Evolutionary conservation across 1,284 basidiomycete genomes (phyloP).

Genomic region (Ganoderma boninense): DNA sequence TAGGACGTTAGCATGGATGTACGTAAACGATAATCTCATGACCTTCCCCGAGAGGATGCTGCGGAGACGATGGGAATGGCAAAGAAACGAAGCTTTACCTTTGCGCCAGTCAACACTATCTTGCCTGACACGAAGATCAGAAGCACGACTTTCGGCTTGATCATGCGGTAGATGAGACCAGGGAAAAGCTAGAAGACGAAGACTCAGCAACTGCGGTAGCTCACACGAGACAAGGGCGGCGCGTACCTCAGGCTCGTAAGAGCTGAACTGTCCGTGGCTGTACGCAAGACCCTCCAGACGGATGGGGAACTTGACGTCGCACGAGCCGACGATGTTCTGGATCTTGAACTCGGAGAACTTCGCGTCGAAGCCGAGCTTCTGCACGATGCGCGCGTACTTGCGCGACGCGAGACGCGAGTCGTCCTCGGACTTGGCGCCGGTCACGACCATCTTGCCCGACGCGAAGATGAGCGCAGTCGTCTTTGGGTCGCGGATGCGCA

Average conservation of each 20-base stretch:
- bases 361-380: constrained; percentile 99
- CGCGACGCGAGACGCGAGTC: constrained; percentile 96
- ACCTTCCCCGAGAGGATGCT: constrained; percentile 10
- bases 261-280: constrained; percentile 98
- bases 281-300: constrained; percentile 98
- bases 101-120: constrained; percentile 98
- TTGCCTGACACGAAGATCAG: constrained; percentile 99
- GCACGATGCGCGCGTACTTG: constrained; percentile 99
- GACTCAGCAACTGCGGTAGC: constrained; percentile 16
- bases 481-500: constrained; percentile 99
- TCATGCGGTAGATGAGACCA: constrained; percentile 99
- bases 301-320: constrained; percentile 99
- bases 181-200: constrained; percentile 85
- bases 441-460: constrained; percentile 99
- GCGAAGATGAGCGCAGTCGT: constrained; percentile 99
- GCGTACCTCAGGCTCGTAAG: constrained; percentile 95
- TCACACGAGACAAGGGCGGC: constrained; percentile 37
- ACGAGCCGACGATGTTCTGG: constrained; percentile 98
- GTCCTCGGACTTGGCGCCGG: constrained; percentile 99
- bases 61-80: constrained; percentile 14
- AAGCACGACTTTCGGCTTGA: constrained; percentile 99
- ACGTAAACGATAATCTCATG: constrained; percentile 20
- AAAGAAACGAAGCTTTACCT: constrained; percentile 64
- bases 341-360: constrained; percentile 99
- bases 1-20: constrained; percentile 15